phyloP scores from a whole-genome alignment of 2,329 filamentous ascomycete species.

The Pezicula rhizophila region DNA sequence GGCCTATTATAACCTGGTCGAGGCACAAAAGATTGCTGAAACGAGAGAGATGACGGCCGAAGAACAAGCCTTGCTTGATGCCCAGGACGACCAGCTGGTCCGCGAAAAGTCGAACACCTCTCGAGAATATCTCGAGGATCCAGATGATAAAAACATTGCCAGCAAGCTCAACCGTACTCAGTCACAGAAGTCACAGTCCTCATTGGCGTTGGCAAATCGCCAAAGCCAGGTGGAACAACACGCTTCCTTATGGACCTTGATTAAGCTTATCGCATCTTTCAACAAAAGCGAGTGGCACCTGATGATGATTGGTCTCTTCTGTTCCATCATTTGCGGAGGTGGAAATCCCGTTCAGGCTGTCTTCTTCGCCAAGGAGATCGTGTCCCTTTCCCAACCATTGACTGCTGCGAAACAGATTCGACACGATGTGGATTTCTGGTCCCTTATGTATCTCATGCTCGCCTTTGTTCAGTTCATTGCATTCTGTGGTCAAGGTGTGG shows the following conservation, averaged over 20 bases:
- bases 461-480: conserved; percentile 67
- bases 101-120: conserved; percentile 39
- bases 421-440: conserved; percentile 77
- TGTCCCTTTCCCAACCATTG: conserved; percentile 48
- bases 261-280: conserved; percentile 75
- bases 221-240: conserved; percentile 43
- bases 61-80: conserved; percentile 44
- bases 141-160: conserved; percentile 53
- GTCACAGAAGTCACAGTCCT: conserved; percentile 60
- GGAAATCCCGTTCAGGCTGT: conserved; percentile 73
- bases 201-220: conserved; percentile 57
- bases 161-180: conserved; percentile 49
- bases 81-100: conserved; percentile 44
- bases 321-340: conserved; percentile 70
- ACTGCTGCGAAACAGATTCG: conserved; percentile 50
- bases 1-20: conserved; percentile 80
- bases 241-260: conserved; percentile 68
- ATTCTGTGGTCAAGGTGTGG: conserved; percentile 61
- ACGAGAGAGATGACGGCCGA: conserved; percentile 47
- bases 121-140: conserved; percentile 43
- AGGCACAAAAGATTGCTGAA: conserved; percentile 75
- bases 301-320: conserved; percentile 69
- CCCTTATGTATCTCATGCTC: conserved; percentile 81
- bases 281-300: conserved; percentile 66
- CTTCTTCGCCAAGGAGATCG: conserved; percentile 86